A percentile compares a stretch with the other conserved stretches of the same genome.
Conservation (phyloP, 768 basidiomycete species). For the Cubamyces lactineus region DNA sequence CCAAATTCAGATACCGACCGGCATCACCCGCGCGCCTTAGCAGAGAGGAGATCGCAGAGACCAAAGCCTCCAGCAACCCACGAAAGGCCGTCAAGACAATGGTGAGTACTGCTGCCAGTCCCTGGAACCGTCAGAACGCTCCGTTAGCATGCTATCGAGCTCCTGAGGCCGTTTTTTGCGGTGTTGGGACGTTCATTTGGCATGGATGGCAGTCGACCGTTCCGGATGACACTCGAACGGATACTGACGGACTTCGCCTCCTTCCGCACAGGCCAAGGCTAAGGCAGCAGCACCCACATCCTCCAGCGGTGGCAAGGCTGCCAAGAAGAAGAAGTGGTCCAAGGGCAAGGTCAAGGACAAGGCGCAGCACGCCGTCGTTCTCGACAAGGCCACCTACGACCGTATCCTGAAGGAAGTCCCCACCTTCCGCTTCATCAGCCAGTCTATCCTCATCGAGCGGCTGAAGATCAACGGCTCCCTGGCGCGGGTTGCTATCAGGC, state of each 20-base stretch:
- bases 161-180: constrained; percentile 3
- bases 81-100: constrained; percentile 36
- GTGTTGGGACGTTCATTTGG: constrained; percentile 12
- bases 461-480: constrained; percentile 96
- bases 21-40: constrained; percentile 17
- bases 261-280: constrained; percentile 48
- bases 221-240: constrained; percentile 30
- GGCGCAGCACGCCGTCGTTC: constrained; percentile 93
- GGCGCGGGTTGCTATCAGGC: constrained; percentile 87
- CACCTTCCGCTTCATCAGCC: constrained; percentile 98
- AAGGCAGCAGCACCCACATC: constrained; percentile 76
- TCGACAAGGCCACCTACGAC: constrained; percentile 92
- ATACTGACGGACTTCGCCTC: constrained; percentile 16
- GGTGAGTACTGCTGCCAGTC: constrained; percentile 32
- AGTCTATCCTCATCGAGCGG: constrained; percentile 97
- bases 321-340: constrained; percentile 99
- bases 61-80: constrained; percentile 28
- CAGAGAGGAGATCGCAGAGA: constrained; percentile 13
- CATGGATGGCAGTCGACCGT: constrained; percentile 31
- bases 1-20: constrained; percentile 21
- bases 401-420: constrained; percentile 98
- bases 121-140: neutral
- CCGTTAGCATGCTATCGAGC: neutral
- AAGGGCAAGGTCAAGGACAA: constrained; percentile 99
- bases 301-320: constrained; percentile 79